Base-by-base conservation (phyloP, 176 grass and related monocot genomes). In the maize (Zea mays) region DNA sequence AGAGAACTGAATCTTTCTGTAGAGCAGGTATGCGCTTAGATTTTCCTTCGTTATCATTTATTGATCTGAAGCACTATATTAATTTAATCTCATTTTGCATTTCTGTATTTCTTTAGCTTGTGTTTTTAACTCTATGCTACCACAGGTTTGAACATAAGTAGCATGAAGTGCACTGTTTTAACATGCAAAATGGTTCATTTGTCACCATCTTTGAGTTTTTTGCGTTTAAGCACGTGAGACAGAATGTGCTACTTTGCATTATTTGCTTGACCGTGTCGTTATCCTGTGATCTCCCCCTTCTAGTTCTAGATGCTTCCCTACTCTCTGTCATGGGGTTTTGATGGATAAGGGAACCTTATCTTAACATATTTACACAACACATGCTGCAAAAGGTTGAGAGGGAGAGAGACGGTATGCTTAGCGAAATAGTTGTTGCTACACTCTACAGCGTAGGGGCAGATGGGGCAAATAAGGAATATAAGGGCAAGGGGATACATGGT, bases 1-100 rank as follows among this genome's bases (percentile, higher is more conserved):
- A 90, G 87, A 64, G 91, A 98, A 76, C 80, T 98, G 62, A 84
- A 92, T 73, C 95, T 98, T 39, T 92, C 91, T 50, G 87, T 98
- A 69, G 87, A 98, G 72, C 92, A 98, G 91, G 95, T 94, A 73
- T 57, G 34, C 35, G 27, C 65, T 69, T 62, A 37, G 47, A 79
- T 76, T 40, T 76, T 12, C 9, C 11, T 69, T 70, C 10, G 71
- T 74, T 72, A 57, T 62, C 55, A 83, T 79, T 27, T 55, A 21
- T 6, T 64, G 48, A 80, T 75, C 17, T 71, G 27, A 69, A 62
- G 37, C 45, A 36, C 34, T 62, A 38, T 57, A 39, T 47, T 65
- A 47, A 48, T 19, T 75, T 54, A 4, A 55, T 73, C 70, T 39
- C 34, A 40, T 39, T 73, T 73, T 73, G 47, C 34, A 38, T 54